Percentiles rank a stretch among this genome's conserved stretches.
Conservation (phyloP, 768 basidiomycete genomes). For the Tylopilus plumbeoviolaceoides region DNA sequence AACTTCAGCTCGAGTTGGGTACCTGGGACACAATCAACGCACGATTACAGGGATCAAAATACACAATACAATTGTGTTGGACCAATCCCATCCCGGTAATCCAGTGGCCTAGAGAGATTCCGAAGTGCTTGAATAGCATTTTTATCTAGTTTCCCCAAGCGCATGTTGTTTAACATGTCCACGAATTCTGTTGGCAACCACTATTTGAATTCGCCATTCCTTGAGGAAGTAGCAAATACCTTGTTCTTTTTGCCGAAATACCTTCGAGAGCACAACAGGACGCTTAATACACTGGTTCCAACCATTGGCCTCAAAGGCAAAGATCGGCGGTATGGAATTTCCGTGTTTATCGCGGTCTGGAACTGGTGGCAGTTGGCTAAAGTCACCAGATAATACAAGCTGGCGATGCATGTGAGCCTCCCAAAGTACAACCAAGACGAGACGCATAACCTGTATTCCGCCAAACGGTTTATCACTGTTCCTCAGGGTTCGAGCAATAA, state of each 20-base stretch:
- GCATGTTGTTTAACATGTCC: conserved; percentile 85
- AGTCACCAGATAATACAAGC: conserved; percentile 85
- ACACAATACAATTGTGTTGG: conserved; percentile 72
- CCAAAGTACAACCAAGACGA: background rate
- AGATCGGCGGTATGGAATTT: conserved; percentile 46
- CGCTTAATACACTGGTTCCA: conserved; percentile 65
- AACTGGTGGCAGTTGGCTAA: conserved; percentile 88
- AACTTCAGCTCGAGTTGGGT: conserved; percentile 70
- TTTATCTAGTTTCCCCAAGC: conserved; percentile 60
- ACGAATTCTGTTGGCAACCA: conserved; percentile 50
- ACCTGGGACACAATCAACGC: conserved; percentile 38
- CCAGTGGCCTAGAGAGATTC: conserved; percentile 50
- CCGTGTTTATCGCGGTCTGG: conserved; percentile 46
- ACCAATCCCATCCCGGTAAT: conserved; percentile 67
- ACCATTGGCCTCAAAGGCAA: conserved; percentile 77
- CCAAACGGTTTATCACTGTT: conserved; percentile 62
- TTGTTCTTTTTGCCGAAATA: conserved; percentile 88
- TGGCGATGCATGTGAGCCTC: conserved; percentile 27
- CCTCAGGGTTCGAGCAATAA: conserved; percentile 58
- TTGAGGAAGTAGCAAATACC: conserved; percentile 30
- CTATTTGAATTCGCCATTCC: background rate
- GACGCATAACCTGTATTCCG: conserved; percentile 70
- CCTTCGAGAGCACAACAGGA: conserved; percentile 58
- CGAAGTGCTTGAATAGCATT: conserved; percentile 47
- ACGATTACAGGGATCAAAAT: background rate